Conservation (phyloP, 345 rosid species). For the Bruguiera gymnorhiza region DNA sequence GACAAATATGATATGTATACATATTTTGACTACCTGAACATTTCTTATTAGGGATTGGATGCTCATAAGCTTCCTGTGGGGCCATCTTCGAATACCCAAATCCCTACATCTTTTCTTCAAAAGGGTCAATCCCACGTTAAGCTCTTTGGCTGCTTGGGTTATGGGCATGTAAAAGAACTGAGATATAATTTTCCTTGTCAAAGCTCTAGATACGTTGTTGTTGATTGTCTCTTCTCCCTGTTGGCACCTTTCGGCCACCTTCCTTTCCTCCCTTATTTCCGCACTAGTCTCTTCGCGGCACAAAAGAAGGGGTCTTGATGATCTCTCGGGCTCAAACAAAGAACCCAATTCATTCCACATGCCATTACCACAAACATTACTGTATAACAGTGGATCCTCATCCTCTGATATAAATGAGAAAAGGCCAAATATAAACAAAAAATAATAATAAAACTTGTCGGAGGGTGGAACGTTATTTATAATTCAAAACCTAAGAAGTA, state of each 20-base stretch:
- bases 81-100: constrained; percentile 60
- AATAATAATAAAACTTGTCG: too few relatives aligned
- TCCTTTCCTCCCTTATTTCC: constrained; percentile 13
- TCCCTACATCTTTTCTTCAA: constrained; percentile 68
- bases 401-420: neutral
- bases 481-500: neutral
- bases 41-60: constrained; percentile 44
- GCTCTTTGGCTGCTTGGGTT: constrained; percentile 59
- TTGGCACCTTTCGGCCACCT: neutral
- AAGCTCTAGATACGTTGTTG: constrained; percentile 10
- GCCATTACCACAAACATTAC: constrained; percentile 18
- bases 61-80: constrained; percentile 64
- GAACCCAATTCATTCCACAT: constrained; percentile 30
- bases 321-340: constrained; percentile 18
- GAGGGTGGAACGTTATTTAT: neutral
- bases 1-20: neutral
- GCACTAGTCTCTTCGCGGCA: neutral
- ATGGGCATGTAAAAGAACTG: constrained; percentile 59
- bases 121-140: constrained; percentile 56
- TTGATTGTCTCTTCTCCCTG: constrained; percentile 6
- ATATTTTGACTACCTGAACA: constrained; percentile 34
- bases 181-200: constrained; percentile 37
- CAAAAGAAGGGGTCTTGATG: neutral
- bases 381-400: constrained; percentile 4
- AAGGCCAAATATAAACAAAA: too few relatives aligned